phyloP scores from a whole-genome alignment of 306 rosid species.

The Rosa lucieae region DNA sequence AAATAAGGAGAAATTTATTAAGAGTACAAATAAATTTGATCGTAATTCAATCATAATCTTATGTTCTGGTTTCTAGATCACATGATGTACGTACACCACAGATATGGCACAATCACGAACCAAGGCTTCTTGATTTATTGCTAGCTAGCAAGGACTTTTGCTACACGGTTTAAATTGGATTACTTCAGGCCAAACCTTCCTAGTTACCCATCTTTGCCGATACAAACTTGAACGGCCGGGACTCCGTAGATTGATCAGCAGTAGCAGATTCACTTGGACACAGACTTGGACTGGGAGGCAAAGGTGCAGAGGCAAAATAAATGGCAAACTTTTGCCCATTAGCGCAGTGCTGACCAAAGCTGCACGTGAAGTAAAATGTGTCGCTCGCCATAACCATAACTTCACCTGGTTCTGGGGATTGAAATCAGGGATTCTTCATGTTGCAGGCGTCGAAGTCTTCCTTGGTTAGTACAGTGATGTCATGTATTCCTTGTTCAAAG shows the following conservation, averaged over 20 bases:
- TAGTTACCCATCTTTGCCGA: not conserved
- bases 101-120: not conserved
- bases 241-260: not conserved
- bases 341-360: not conserved
- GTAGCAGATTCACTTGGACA: not conserved
- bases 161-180: not conserved
- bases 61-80: not conserved
- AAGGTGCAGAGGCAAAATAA: not conserved
- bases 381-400: not conserved
- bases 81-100: not conserved
- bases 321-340: not conserved
- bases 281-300: not conserved
- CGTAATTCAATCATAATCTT: not conserved
- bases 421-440: not conserved
- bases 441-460: conserved; percentile 6
- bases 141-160: not conserved
- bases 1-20: not conserved
- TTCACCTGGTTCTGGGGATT: not conserved
- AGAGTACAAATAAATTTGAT: not conserved
- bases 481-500: not conserved
- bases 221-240: not conserved
- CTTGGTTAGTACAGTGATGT: not conserved
- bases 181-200: not conserved
- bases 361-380: conserved; percentile 5
- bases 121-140: not conserved